Evolutionary conservation across 257 asterid species (phyloP).

Genomic region (Rauvolfia tetraphylla): DNA sequence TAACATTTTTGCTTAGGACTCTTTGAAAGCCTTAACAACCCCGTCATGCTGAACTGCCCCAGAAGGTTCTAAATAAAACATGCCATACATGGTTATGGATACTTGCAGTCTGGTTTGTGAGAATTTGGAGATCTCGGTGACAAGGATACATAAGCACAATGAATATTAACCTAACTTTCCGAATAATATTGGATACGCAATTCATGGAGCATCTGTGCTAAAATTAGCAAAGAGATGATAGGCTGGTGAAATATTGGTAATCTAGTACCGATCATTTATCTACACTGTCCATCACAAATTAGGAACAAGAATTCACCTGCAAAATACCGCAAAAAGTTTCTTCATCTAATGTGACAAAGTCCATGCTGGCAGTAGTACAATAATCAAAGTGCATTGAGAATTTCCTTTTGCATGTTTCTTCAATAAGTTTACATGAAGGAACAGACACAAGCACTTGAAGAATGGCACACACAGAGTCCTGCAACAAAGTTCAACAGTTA

Average conservation of each 20-base stretch:
- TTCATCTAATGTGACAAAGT: conserved; percentile 84
- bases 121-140: neutral
- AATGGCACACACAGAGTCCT: conserved; percentile 89
- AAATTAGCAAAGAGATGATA: neutral
- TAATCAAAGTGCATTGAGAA: conserved; percentile 90
- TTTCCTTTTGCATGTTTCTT: conserved; percentile 88
- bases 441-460: conserved; percentile 82
- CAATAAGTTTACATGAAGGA: conserved; percentile 83
- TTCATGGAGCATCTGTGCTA: neutral
- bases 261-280: neutral
- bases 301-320: conserved; percentile 54
- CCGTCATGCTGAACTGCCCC: neutral
- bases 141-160: neutral
- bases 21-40: neutral
- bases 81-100: neutral
- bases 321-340: conserved; percentile 67
- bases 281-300: neutral
- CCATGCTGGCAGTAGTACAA: conserved; percentile 81
- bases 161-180: neutral
- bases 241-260: neutral
- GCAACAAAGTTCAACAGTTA: conserved; percentile 70
- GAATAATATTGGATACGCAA: neutral
- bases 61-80: neutral
- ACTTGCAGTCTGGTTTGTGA: neutral
- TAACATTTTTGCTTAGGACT: neutral